Conservation (phyloP, 2,329 filamentous ascomycete species). For the Nemania abortiva region DNA sequence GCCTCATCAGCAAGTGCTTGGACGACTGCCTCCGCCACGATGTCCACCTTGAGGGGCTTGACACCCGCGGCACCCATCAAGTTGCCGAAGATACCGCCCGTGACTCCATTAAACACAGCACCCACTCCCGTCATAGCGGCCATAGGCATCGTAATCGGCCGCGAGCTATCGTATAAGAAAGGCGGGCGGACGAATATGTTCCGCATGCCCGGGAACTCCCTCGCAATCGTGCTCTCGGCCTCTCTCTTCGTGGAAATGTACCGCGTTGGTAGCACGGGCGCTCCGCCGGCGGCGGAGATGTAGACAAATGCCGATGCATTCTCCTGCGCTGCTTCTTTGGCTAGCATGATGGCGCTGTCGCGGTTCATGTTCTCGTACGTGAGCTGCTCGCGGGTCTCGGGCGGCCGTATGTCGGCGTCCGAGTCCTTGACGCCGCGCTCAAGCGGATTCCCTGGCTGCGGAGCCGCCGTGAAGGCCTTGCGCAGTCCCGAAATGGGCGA, state of each 20-base stretch:
- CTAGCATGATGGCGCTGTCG: constrained; percentile 85
- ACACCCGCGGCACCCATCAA: constrained; percentile 85
- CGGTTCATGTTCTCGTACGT: constrained; percentile 99
- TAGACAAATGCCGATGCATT: constrained; percentile 81
- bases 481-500: constrained; percentile 82
- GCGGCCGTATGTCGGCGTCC: constrained; percentile 71
- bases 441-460: constrained; percentile 76
- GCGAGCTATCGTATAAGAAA: constrained; percentile 88
- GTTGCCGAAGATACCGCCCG: constrained; percentile 79
- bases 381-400: constrained; percentile 78
- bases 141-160: constrained; percentile 85
- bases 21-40: constrained; percentile 89
- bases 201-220: constrained; percentile 79
- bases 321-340: constrained; percentile 76
- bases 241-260: constrained; percentile 95
- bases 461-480: constrained; percentile 77
- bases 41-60: constrained; percentile 88
- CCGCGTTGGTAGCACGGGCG: constrained; percentile 83
- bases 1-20: constrained; percentile 83
- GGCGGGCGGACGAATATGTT: constrained; percentile 85
- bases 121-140: constrained; percentile 82
- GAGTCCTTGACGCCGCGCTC: constrained; percentile 66
- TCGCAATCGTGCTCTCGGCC: constrained; percentile 81
- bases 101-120: constrained; percentile 79
- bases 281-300: constrained; percentile 88